Conservation (phyloP, 2,329 filamentous ascomycete genomes). For the Hymenoscyphus repandus region DNA sequence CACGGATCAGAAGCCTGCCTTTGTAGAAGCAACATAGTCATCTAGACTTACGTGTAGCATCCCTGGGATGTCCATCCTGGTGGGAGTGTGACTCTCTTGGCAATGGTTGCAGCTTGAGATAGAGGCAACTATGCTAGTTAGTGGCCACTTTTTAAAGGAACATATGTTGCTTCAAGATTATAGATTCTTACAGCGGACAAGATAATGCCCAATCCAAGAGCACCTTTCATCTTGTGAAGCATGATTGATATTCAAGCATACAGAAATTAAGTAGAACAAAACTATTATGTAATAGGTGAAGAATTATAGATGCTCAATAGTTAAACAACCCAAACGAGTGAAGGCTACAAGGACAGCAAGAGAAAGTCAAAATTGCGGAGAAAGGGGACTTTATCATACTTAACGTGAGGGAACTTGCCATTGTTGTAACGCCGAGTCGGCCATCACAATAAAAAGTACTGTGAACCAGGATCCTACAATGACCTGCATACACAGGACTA, state of each 20-base stretch:
- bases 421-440: neutral
- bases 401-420: neutral
- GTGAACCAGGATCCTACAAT: neutral
- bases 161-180: neutral
- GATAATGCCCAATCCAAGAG: slow-evolving; percentile 1
- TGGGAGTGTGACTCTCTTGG: slow-evolving; percentile 11
- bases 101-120: neutral
- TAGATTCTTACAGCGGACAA: slow-evolving; percentile 3
- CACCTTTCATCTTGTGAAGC: neutral
- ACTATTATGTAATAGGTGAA: neutral
- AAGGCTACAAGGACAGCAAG: neutral
- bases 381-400: neutral
- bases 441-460: neutral
- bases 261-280: neutral
- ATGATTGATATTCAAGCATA: neutral
- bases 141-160: neutral
- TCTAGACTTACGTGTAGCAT: slow-evolving; percentile 21
- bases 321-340: slow-evolving; percentile 3
- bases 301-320: neutral
- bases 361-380: neutral
- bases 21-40: neutral
- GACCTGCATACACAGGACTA: slow-evolving; percentile 1
- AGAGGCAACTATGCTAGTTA: neutral
- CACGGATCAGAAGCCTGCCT: neutral
- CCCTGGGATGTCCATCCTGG: slow-evolving; percentile 23